Base-by-base conservation (phyloP, 2,329 filamentous ascomycete genomes). In the Venturia carpophila region DNA sequence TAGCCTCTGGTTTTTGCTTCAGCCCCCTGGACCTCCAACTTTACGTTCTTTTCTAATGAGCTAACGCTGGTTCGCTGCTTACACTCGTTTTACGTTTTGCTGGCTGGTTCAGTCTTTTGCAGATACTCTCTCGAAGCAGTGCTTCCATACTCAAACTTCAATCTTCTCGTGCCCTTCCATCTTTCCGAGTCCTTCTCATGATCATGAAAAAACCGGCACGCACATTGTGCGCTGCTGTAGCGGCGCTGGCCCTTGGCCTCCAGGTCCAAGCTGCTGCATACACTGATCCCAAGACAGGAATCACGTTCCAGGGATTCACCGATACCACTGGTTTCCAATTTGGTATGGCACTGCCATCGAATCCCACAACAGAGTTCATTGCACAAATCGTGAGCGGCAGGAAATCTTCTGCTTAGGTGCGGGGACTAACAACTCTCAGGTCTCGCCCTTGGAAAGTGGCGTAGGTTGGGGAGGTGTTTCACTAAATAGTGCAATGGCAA, bases 261-360 rank as follows among this genome's bases (percentile, higher is more conserved):
- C 58, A 61, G 24, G 58, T 43, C 41, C 60, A 62, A 43, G 39
- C 60, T n/a, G 27, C 60, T 47, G 60, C 60, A 43, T 62, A 43
- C 60, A 62, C 39, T 42, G 60, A 62, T 43, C 39, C 37, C 17
- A 62, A 62, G 15, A 43, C 60, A 10, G 37, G 37, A 62, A 62
- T 62, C 17, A 27, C 13, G 13, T 62, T 62, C 39, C 60, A 62
- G n/a, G 39, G 43, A 30, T 42, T 62, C 43, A 47, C 39, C 3
- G 52, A 58, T 58, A 43, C 21, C 5, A 47, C 21, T n/a, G 60
- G 60, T 15, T 62, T 62, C 39, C 39, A 42, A 62, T 62, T 41
- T 45, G 60, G 60, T 39, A 3, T 62, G 21, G 60, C 60, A n/a
- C 37, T 62, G 39, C 60, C 60, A 27, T n/a, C 39, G 11, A 24